These are phyloP conservation scores for Cicer arietinum DNA, from an alignment of 306 rosid species.

Conservation along the genomic window DNA sequence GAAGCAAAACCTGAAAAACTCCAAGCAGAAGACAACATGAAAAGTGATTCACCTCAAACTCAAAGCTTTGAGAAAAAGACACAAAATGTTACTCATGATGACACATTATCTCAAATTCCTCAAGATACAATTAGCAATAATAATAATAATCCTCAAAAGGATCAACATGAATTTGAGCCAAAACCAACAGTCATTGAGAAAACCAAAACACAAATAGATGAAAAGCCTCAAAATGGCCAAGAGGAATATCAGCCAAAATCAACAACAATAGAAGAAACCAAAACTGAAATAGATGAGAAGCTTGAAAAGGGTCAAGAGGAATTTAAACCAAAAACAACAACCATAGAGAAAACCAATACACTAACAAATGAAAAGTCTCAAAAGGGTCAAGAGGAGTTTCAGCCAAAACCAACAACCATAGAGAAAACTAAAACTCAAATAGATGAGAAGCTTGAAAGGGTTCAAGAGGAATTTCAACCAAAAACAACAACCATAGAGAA, in stretches of 20 bases:
- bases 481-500: neutral
- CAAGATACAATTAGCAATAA: constrained; percentile 14
- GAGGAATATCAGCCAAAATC: constrained; percentile 26
- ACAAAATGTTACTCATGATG: constrained; percentile 8
- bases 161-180: constrained; percentile 38
- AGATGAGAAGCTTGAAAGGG: constrained; percentile 27
- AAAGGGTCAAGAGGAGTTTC: constrained; percentile 38
- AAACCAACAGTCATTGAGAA: constrained; percentile 16
- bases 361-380: constrained; percentile 14
- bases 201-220: constrained; percentile 4
- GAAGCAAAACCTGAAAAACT: constrained; percentile 22
- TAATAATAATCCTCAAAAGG: constrained; percentile 28
- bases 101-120: constrained; percentile 30
- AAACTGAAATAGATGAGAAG: too few relatives aligned
- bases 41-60: constrained; percentile 35
- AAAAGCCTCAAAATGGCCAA: constrained; percentile 6
- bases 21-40: constrained; percentile 38
- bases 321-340: neutral
- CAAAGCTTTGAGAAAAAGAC: neutral
- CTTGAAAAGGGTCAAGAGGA: neutral
- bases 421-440: neutral
- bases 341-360: neutral
- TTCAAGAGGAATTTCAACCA: constrained; percentile 25
- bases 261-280: too few relatives aligned
- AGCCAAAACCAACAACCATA: constrained; percentile 27